Percentiles rank a stretch among this genome's conserved stretches.
phyloP scores from a whole-genome alignment of 108 stramenopile species.

The Cyclostephanos tholiformis region DNA sequence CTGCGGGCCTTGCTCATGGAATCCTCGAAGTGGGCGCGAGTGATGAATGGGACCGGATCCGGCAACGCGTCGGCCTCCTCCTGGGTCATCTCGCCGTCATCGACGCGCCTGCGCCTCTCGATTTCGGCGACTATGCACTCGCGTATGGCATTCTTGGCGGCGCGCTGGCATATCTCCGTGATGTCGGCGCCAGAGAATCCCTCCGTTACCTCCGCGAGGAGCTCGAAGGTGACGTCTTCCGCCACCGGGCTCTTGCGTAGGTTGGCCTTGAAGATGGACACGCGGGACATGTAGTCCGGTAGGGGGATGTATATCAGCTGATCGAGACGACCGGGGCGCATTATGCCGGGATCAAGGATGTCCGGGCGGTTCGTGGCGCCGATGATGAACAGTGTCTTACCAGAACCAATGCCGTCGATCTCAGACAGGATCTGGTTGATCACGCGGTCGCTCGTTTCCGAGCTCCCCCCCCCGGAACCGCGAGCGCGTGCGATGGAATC shows the following conservation, averaged over 20 bases:
- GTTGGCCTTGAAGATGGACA: slow-evolving; percentile 94
- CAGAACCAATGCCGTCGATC: slow-evolving; percentile 97
- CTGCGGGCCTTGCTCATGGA: slow-evolving; percentile 88
- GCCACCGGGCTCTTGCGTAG: slow-evolving; percentile 92
- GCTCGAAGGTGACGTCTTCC: slow-evolving; percentile 82
- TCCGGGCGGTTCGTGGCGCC: slow-evolving; percentile 96
- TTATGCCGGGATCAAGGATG: slow-evolving; percentile 92
- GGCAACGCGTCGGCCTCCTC: slow-evolving; percentile 84
- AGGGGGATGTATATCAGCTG: slow-evolving; percentile 93
- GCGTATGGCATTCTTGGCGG: slow-evolving; percentile 93
- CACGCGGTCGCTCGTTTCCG: slow-evolving; percentile 96
- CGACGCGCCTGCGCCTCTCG: slow-evolving; percentile 81
- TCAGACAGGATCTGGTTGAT: slow-evolving; percentile 99
- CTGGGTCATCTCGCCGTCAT: slow-evolving; percentile 85
- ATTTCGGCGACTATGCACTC: slow-evolving; percentile 90
- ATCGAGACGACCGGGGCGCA: slow-evolving; percentile 95
- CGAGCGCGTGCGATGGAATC: slow-evolving; percentile 86
- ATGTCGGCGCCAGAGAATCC: slow-evolving; percentile 97
- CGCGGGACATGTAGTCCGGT: slow-evolving; percentile 87
- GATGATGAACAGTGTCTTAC: slow-evolving; percentile 92
- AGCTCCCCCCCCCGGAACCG: slow-evolving; percentile 78
- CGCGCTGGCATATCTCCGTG: slow-evolving; percentile 92
- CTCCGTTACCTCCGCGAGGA: slow-evolving; percentile 83
- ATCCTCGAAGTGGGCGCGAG: slow-evolving; percentile 82
- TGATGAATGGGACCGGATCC: slow-evolving; percentile 83